These are phyloP conservation scores for Primulina eburnea DNA, from an alignment of 257 asterid genomes.

Conservation along the genomic window DNA sequence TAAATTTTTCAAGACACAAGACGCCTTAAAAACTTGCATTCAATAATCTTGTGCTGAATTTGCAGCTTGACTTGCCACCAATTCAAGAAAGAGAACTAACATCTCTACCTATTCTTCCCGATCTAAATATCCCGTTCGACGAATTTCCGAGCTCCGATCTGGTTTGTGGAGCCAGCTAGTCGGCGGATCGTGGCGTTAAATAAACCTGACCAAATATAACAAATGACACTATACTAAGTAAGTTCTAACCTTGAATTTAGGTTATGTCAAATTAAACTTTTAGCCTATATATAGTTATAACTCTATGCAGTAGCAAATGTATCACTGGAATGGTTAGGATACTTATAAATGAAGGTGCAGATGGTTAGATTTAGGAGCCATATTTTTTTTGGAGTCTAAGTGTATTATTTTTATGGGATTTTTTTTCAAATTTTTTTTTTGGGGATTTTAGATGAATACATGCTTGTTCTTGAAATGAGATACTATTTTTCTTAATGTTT, in stretches of 20 bases:
- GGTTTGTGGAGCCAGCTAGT: conserved; percentile 30
- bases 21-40: no score
- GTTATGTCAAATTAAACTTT: conserved; percentile 14
- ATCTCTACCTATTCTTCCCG: conserved; percentile 32
- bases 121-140: conserved; percentile 43
- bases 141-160: conserved; percentile 25
- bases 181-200: conserved; percentile 3
- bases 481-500: no score
- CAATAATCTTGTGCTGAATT: neutral
- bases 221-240: conserved; percentile 22
- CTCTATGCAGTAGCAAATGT: conserved; percentile 17
- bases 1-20: neutral
- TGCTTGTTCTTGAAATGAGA: no score
- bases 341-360: neutral
- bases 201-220: conserved; percentile 7
- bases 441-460: no score
- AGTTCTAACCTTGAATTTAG: conserved; percentile 33
- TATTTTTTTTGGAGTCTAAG: conserved; percentile 25
- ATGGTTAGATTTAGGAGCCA: conserved; percentile 28
- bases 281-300: neutral
- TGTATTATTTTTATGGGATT: conserved; percentile 21
- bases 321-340: conserved; percentile 21
- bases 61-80: conserved; percentile 40
- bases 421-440: no score
- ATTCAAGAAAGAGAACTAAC: conserved; percentile 18